Evolutionary conservation across 176 grass and related monocot genomes (phyloP).

Genomic region (Eremochloa ophiuroides): DNA sequence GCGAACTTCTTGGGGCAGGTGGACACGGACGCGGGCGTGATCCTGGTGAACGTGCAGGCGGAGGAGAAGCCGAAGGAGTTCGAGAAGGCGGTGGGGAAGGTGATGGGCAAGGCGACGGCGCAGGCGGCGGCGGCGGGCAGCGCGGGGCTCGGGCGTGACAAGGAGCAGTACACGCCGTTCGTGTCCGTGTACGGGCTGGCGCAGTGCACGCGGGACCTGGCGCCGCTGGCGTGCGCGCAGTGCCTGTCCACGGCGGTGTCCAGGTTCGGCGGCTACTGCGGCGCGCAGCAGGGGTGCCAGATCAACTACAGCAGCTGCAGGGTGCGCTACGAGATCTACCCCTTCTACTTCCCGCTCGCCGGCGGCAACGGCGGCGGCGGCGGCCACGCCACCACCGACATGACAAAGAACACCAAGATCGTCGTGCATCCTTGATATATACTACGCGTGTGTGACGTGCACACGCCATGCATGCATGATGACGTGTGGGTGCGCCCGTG

Average conservation of each 20-base stretch:
- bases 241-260: slow-evolving; percentile 56
- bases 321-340: slow-evolving; percentile 78
- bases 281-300: slow-evolving; percentile 47
- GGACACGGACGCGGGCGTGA: slow-evolving; percentile 36
- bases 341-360: slow-evolving; percentile 65
- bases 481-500: not conserved
- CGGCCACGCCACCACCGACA: slow-evolving; percentile 11
- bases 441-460: not conserved
- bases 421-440: slow-evolving; percentile 21
- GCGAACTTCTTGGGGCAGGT: slow-evolving; percentile 38
- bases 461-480: not conserved
- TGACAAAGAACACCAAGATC: slow-evolving; percentile 53
- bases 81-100: slow-evolving; percentile 39
- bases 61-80: slow-evolving; percentile 41
- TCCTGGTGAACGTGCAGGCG: slow-evolving; percentile 41
- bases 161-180: slow-evolving; percentile 53
- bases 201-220: slow-evolving; percentile 64
- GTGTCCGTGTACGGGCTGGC: slow-evolving; percentile 55
- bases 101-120: slow-evolving; percentile 28
- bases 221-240: slow-evolving; percentile 42
- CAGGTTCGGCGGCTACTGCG: slow-evolving; percentile 42
- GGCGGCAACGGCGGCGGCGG: not conserved
- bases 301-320: slow-evolving; percentile 69
- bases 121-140: slow-evolving; percentile 33
- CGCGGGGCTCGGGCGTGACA: slow-evolving; percentile 37